These are phyloP conservation scores for Polyplosphaeria fusca DNA, from an alignment of 495 filamentous ascomycete genomes.

Conservation along the genomic window DNA sequence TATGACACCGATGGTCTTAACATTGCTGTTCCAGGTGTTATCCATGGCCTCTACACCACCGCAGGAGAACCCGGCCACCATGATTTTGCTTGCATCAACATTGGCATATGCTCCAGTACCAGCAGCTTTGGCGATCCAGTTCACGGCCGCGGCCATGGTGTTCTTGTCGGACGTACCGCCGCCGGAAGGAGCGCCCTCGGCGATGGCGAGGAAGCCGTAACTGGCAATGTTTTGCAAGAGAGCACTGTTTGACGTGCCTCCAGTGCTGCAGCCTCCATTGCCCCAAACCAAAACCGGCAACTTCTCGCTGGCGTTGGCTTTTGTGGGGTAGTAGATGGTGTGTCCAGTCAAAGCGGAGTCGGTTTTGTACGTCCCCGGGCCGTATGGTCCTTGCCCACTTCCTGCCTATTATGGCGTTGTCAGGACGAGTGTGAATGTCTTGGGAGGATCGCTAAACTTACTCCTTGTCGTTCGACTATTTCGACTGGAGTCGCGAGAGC, in stretches of 20 bases:
- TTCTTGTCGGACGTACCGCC: constrained; percentile 26
- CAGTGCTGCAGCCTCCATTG: constrained; percentile 39
- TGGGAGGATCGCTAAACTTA: too few species aligned
- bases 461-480: too few species aligned
- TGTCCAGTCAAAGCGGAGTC: too few species aligned
- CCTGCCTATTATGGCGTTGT: too few species aligned
- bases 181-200: constrained; percentile 33
- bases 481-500: too few species aligned
- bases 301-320: constrained; percentile 8
- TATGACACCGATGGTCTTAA: constrained; percentile 35
- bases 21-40: constrained; percentile 24
- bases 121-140: constrained; percentile 37
- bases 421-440: too few species aligned
- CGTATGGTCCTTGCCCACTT: too few species aligned
- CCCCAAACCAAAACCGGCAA: constrained; percentile 41
- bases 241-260: constrained; percentile 17
- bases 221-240: constrained; percentile 33
- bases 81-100: constrained; percentile 33
- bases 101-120: constrained; percentile 36
- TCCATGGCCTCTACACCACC: constrained; percentile 38
- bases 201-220: constrained; percentile 39
- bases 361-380: too few species aligned
- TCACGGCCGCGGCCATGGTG: constrained; percentile 19
- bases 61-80: constrained; percentile 15
- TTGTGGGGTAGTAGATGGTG: too few species aligned